phyloP scores from a whole-genome alignment of 192 early-diverging fungal genomes.

The Linnemannia exigua region DNA sequence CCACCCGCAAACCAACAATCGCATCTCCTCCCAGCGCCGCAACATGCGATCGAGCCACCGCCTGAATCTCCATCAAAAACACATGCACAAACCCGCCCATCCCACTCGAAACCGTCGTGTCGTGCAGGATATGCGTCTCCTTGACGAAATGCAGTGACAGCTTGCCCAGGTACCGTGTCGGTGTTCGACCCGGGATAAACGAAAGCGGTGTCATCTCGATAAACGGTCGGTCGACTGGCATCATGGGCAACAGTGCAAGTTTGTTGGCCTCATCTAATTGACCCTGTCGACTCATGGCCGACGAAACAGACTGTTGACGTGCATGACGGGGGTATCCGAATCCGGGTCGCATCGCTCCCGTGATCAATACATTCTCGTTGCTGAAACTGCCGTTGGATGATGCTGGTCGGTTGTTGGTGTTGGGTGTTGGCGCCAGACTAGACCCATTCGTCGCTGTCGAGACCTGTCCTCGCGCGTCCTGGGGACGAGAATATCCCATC shows the following conservation, averaged over 20 bases:
- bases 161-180: conserved; percentile 74
- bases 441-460: background rate
- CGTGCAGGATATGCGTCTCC: conserved; percentile 69
- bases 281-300: conserved; percentile 14
- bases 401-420: conserved; percentile 3
- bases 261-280: conserved; percentile 1
- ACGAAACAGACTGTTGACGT: conserved; percentile 29
- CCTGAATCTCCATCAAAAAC: conserved; percentile 77
- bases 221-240: conserved; percentile 38
- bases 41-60: conserved; percentile 76
- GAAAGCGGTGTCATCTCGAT: conserved; percentile 80
- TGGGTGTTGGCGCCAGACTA: conserved; percentile 23
- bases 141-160: conserved; percentile 88
- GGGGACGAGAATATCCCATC: background rate
- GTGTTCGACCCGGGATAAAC: conserved; percentile 67
- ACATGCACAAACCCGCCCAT: conserved; percentile 82
- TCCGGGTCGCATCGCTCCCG: background rate
- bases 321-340: conserved; percentile 6
- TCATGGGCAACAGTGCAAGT: conserved; percentile 27
- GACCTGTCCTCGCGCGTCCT: background rate
- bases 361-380: conserved; percentile 14
- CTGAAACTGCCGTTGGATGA: conserved; percentile 30
- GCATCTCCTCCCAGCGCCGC: conserved; percentile 81
- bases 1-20: conserved; percentile 73
- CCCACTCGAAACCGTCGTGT: conserved; percentile 62